These are phyloP conservation scores for Ophiostoma triangulosporum DNA, from an alignment of 2,329 filamentous ascomycete species.

Conservation along the genomic window DNA sequence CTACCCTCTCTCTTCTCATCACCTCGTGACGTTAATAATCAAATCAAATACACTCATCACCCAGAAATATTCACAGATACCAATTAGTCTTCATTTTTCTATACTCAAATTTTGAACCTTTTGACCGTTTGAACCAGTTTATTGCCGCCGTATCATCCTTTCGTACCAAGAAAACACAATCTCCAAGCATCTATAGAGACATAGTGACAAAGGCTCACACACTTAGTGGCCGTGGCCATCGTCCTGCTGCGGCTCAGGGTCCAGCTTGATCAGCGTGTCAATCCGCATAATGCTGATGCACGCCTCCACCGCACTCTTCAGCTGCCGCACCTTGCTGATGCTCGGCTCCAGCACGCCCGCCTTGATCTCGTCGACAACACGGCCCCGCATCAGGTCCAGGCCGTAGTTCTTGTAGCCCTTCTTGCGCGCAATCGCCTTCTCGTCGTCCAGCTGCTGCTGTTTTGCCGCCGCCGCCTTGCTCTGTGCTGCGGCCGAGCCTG, in stretches of 20 bases:
- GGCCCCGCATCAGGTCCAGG: slow-evolving; percentile 76
- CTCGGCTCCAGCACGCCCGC: slow-evolving; percentile 90
- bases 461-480: slow-evolving; percentile 7
- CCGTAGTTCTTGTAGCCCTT: slow-evolving; percentile 99
- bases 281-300: slow-evolving; percentile 99
- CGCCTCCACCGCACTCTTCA: slow-evolving; percentile 96
- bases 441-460: slow-evolving; percentile 49
- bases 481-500: background rate
- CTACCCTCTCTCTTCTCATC: no score
- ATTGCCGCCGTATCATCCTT: background rate
- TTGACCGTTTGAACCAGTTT: no score
- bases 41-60: no score
- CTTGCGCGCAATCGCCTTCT: slow-evolving; percentile 80
- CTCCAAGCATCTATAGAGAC: no score
- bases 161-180: no score
- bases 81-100: no score
- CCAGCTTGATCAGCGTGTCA: slow-evolving; percentile 95
- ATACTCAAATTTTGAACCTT: no score
- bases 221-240: slow-evolving; percentile 76
- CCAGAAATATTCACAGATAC: no score
- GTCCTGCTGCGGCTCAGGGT: slow-evolving; percentile 71
- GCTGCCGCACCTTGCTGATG: slow-evolving; percentile 95
- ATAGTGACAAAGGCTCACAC: no score
- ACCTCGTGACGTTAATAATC: no score
- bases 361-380: slow-evolving; percentile 87